A percentile compares a stretch with the other conserved stretches of the same genome.
Conservation (phyloP, 768 basidiomycete genomes). For the Pulveroboletus sp. region DNA sequence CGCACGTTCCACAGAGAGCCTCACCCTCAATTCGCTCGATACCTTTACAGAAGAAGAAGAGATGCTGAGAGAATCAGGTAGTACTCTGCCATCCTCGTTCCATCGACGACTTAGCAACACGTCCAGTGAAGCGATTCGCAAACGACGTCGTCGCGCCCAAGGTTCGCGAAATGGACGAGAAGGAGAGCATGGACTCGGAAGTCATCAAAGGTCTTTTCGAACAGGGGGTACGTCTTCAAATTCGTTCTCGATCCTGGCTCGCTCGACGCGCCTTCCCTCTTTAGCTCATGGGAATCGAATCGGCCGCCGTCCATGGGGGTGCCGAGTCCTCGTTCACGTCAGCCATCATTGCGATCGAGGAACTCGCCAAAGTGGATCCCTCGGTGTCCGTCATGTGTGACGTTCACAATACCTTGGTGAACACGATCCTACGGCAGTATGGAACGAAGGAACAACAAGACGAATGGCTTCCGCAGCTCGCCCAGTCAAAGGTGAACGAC, state of each 20-base stretch:
- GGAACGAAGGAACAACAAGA: conserved; percentile 81
- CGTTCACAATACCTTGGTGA: conserved; percentile 97
- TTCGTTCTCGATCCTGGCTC: background rate
- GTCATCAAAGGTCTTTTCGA: conserved; percentile 89
- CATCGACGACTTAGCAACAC: conserved; percentile 6
- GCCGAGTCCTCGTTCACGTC: conserved; percentile 90
- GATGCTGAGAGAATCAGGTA: conserved; percentile 90
- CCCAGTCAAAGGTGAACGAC: conserved; percentile 62
- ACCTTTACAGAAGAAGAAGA: conserved; percentile 91
- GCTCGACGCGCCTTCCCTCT: background rate
- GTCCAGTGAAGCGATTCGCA: conserved; percentile 79
- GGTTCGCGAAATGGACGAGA: conserved; percentile 97
- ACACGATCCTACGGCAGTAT: conserved; percentile 87
- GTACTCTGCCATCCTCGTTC: conserved; percentile 16
- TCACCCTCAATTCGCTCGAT: conserved; percentile 59
- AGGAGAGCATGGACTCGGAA: conserved; percentile 85
- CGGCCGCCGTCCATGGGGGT: conserved; percentile 75
- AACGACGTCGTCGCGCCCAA: conserved; percentile 85
- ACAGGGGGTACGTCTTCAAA: conserved; percentile 68
- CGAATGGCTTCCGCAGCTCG: conserved; percentile 82
- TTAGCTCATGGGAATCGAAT: conserved; percentile 98
- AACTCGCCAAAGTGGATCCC: conserved; percentile 93
- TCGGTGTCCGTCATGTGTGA: conserved; percentile 96
- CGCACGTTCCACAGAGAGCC: conserved; percentile 24
- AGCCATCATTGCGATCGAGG: conserved; percentile 95